Conservation (phyloP, 345 rosid species). For the Eucalyptus dawsonii region DNA sequence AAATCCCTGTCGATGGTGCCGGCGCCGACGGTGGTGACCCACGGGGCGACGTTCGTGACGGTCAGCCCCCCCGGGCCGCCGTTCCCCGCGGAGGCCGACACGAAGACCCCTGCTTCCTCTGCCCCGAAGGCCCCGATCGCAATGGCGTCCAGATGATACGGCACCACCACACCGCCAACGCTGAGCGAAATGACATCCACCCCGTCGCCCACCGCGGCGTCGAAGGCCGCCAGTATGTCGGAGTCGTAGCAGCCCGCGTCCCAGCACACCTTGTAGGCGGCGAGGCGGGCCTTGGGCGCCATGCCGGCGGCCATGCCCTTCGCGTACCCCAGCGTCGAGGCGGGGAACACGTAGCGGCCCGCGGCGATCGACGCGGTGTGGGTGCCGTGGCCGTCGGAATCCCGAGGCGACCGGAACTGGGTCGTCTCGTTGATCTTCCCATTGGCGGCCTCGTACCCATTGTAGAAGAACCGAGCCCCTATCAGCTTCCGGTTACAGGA, state of each 20-base stretch:
- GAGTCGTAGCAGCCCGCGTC: constrained; percentile 88
- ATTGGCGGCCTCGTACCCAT: constrained; percentile 78
- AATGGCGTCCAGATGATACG: constrained; percentile 82
- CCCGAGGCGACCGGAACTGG: constrained; percentile 71
- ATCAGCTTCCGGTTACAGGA: constrained; percentile 71
- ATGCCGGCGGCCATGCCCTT: constrained; percentile 83
- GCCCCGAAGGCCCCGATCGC: constrained; percentile 89
- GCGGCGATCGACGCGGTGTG: constrained; percentile 86
- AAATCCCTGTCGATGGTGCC: constrained; percentile 78
- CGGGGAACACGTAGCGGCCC: constrained; percentile 68
- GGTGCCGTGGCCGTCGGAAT: constrained; percentile 89
- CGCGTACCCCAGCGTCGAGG: constrained; percentile 75
- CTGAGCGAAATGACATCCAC: constrained; percentile 83
- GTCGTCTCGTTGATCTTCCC: constrained; percentile 56
- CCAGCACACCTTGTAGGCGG: constrained; percentile 94
- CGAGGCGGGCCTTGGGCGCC: constrained; percentile 88
- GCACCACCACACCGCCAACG: constrained; percentile 87
- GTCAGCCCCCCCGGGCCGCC: constrained; percentile 85
- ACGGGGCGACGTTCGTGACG: constrained; percentile 77
- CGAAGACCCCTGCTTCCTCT: constrained; percentile 51
- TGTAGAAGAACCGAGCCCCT: constrained; percentile 60
- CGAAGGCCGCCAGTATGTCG: constrained; percentile 83
- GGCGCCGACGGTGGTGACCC: constrained; percentile 84
- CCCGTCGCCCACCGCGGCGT: constrained; percentile 69
- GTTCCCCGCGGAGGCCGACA: constrained; percentile 89